These are phyloP conservation scores for Aspergillus avenaceus DNA, from an alignment of 495 filamentous ascomycete genomes.

Conservation along the genomic window DNA sequence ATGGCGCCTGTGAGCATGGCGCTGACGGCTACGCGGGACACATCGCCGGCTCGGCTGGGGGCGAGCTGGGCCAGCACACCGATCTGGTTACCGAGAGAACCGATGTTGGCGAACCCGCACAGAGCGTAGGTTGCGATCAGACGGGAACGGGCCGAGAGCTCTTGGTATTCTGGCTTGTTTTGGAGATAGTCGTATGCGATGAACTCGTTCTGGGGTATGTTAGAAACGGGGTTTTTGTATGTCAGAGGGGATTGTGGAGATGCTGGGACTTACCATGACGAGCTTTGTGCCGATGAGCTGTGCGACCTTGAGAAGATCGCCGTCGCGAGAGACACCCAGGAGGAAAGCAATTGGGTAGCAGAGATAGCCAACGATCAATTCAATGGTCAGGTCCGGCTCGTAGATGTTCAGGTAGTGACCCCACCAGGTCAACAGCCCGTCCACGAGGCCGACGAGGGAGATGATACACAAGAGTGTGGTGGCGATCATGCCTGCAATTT, in stretches of 20 bases:
- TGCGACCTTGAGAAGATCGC: constrained; percentile 68
- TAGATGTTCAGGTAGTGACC: constrained; percentile 75
- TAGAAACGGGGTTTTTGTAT: constrained; percentile 5
- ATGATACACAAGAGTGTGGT: constrained; percentile 80
- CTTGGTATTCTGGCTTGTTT: constrained; percentile 37
- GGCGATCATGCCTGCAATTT: constrained; percentile 82
- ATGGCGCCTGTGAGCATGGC: constrained; percentile 76
- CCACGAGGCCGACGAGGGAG: constrained; percentile 67
- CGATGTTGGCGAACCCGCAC: constrained; percentile 78
- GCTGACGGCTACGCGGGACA: constrained; percentile 69
- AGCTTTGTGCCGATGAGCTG: constrained; percentile 81
- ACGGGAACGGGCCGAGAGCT: constrained; percentile 62
- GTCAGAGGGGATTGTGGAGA: no score
- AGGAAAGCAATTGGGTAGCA: constrained; percentile 83
- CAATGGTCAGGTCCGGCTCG: constrained; percentile 62
- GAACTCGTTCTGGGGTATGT: constrained; percentile 54
- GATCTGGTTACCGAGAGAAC: constrained; percentile 80
- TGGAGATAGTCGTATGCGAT: constrained; percentile 55
- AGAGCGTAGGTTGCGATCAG: constrained; percentile 70
- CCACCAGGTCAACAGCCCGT: constrained; percentile 87
- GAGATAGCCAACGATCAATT: constrained; percentile 77
- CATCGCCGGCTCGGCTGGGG: constrained; percentile 66
- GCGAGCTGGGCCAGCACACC: constrained; percentile 79
- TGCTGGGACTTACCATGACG: constrained; percentile 51
- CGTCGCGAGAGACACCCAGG: constrained; percentile 72